A percentile compares a stretch with the other conserved stretches of the same genome.
Conservation (phyloP, 768 basidiomycete genomes). For the Lactarius quietus region DNA sequence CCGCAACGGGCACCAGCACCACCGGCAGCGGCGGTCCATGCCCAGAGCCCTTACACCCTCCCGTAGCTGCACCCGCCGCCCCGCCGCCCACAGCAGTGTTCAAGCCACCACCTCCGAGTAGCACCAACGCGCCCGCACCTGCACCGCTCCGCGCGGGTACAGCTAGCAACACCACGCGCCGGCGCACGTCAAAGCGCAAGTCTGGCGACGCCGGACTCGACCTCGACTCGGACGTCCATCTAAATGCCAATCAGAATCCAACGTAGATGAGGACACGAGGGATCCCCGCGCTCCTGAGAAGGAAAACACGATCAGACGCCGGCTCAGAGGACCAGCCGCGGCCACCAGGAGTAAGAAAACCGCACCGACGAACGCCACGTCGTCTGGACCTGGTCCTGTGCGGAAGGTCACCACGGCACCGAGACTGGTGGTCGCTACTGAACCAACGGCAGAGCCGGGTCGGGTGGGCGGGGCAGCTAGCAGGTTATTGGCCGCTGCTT, state of each 20-base stretch:
- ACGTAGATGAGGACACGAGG: background rate
- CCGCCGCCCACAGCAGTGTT: constrained; percentile 2
- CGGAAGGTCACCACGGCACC: constrained; percentile 25
- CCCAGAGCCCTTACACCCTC: background rate
- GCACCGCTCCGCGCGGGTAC: constrained; percentile 15
- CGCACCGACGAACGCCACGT: background rate
- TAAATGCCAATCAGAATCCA: background rate
- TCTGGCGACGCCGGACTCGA: constrained; percentile 20
- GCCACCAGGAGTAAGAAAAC: constrained; percentile 8
- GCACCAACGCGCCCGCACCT: constrained; percentile 4
- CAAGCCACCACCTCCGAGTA: background rate
- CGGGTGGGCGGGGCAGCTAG: constrained; percentile 20
- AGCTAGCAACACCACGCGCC: constrained; percentile 31
- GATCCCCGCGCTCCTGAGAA: constrained; percentile 21
- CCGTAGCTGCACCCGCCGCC: constrained; percentile 22
- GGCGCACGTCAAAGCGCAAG: constrained; percentile 19
- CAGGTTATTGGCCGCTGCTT: constrained; percentile 11
- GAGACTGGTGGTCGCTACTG: background rate
- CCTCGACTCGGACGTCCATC: constrained; percentile 15
- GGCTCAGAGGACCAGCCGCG: constrained; percentile 17
- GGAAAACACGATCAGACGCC: constrained; percentile 26
- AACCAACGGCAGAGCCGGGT: constrained; percentile 8
- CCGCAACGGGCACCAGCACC: background rate
- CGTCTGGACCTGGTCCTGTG: background rate
- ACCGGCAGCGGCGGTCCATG: background rate